A percentile compares a stretch with the other conserved stretches of the same genome.
phyloP scores from a whole-genome alignment of 2,329 filamentous ascomycete genomes.

The Aspergillus pseudoglaucus region DNA sequence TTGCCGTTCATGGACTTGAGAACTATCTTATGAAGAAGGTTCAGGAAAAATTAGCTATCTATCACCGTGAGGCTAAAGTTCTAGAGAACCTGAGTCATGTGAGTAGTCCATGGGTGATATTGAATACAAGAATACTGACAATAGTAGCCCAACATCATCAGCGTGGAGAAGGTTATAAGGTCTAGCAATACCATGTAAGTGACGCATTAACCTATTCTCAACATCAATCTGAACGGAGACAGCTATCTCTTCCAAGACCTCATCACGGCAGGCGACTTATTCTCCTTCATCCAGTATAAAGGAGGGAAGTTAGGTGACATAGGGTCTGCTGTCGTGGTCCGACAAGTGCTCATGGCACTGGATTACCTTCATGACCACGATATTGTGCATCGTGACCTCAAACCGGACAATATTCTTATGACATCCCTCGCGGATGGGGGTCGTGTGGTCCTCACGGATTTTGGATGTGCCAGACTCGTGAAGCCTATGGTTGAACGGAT shows the following conservation, averaged over 20 bases:
- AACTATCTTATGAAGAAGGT: conserved; percentile 14
- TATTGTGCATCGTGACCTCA: conserved; percentile 57
- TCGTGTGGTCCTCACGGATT: conserved; percentile 55
- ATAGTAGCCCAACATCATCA: conserved; percentile 52
- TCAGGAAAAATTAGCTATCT: conserved; percentile 25
- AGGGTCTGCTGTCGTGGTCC: conserved; percentile 48
- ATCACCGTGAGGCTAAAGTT: conserved; percentile 39
- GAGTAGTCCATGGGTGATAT: background rate
- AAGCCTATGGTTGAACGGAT: conserved; percentile 37
- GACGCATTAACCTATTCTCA: no score
- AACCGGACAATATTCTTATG: conserved; percentile 59
- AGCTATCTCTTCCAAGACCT: conserved; percentile 58
- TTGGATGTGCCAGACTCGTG: conserved; percentile 47
- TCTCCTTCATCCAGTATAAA: conserved; percentile 52
- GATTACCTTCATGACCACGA: conserved; percentile 50
- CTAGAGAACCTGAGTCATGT: conserved; percentile 50
- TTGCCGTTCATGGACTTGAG: conserved; percentile 7
- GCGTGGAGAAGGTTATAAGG: conserved; percentile 51
- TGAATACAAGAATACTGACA: background rate
- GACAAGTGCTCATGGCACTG: conserved; percentile 53
- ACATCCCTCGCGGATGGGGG: conserved; percentile 45
- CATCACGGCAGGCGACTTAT: conserved; percentile 54
- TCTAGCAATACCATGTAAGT: conserved; percentile 47
- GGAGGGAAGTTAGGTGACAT: conserved; percentile 42
- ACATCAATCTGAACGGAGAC: no score